Evolutionary conservation across 352 stramenopile genomes (phyloP).

Genomic region (Phytophthora kernoviae): DNA sequence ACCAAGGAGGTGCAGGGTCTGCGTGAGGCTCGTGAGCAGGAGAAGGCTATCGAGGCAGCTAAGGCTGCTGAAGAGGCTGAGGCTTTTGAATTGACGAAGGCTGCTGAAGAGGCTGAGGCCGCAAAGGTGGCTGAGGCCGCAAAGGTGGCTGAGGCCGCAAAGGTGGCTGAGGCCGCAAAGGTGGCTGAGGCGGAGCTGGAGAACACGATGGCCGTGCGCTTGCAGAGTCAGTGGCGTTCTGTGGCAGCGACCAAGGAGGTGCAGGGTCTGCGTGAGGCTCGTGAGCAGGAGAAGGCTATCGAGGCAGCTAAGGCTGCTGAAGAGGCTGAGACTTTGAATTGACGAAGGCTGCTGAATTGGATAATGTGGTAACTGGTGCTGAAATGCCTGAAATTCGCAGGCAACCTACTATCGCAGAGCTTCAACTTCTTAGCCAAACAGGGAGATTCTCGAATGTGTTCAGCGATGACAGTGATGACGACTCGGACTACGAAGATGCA

Average conservation of each 20-base stretch:
- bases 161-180: not conserved
- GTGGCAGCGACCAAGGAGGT: constrained; percentile 3
- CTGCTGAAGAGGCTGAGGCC: not conserved
- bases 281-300: not conserved
- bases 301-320: not conserved
- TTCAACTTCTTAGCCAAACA: constrained; percentile 51
- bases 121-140: not conserved
- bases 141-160: not conserved
- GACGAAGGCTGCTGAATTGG: not conserved
- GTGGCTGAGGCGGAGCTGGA: constrained; percentile 5
- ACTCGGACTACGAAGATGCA: constrained; percentile 37
- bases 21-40: constrained; percentile 1
- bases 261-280: not conserved
- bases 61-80: constrained; percentile 1
- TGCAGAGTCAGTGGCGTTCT: constrained; percentile 24
- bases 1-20: constrained; percentile 7
- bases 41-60: not conserved
- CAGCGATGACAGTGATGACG: constrained; percentile 43
- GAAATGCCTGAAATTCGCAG: constrained; percentile 17
- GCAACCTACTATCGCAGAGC: constrained; percentile 47
- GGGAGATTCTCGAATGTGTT: constrained; percentile 51
- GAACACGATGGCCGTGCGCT: constrained; percentile 17
- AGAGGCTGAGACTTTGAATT: not conserved
- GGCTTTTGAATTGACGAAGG: constrained; percentile 1
- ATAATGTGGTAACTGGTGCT: not conserved